Base-by-base conservation (phyloP, 805 yeast species). In the Candida incommunis region DNA sequence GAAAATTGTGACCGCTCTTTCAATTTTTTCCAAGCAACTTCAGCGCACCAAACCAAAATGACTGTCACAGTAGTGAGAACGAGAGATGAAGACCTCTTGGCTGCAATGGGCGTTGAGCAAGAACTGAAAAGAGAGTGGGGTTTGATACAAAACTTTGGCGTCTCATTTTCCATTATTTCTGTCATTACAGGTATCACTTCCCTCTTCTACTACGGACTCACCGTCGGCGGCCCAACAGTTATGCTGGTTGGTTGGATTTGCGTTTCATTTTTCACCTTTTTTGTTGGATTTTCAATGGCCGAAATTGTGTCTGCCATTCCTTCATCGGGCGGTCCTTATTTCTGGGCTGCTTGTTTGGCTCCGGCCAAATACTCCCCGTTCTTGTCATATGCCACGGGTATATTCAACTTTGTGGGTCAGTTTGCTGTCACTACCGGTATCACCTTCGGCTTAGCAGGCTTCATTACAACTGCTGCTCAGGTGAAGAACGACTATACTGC, bases 151-250 rank as follows among this genome's bases (percentile, higher is more conserved):
- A 78, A 80, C 7, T 77, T 74, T 51, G 79, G 81, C 2, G 76
- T 77, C 50, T 82, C 82, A 2, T 70, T 76, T 40, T 73, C 80
- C 25, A 76, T 77, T 50, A 78, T 80, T 58, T 82, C 82, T 18
- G 64, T 78, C 42, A 70, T 76, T 59, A 82, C 83, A 13, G 74
- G 80, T 34, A 71, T 76, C 26, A 66, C 80, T 9, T 74, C 79
- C 27, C 74, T 78, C 11, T 63, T 69, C 41, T 46, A 59, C 44
- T 71, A 70, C 51, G 75, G 75, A 4, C 56, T 71, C 34, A 41
- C 43, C 15, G 61, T 75, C 4, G 77, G 79, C 13, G 84, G 83
- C 3, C 76, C 82, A 4, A 78, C 78, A 11, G 73, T 15, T 70
- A 77, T 2, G 69, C 70, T 18, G 72, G 74, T 7, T 76, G 82